Evolutionary conservation across 352 stramenopile species (phyloP), one percentile per base, ranked within the genome.

Genomic region (Phytophthora megakarya): DNA sequence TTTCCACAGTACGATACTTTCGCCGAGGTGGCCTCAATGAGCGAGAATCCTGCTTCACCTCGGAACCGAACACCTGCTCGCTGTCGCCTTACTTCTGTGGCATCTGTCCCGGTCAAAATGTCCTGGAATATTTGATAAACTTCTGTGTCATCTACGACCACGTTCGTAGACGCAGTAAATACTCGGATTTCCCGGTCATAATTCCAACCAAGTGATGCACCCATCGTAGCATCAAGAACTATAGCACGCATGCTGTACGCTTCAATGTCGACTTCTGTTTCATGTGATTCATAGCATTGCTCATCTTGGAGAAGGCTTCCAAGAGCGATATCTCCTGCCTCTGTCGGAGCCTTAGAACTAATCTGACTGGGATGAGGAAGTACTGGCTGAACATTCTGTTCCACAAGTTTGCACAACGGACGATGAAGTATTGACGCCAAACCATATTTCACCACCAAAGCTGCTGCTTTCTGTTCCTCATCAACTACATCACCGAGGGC

Each of bases 401-500:
- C 28, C 9, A 77, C 40, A 7, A 77, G 61, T 32, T 75, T 74
- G 22, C 65, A 72, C 10, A 77, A 21, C 5, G 70, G 65, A 42
- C 51, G 49, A 44, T 77, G 57, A 21, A 74, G 39, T 2, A 42
- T 37, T 15, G 39, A 32, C 3, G 51, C 33, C 5, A 77, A 32
- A 10, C 70, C 65, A 30, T 58, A 64, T 16, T 72, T 73, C 3
- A 77, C 53, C 43, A 67, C 42, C 16, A 62, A n/a, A 51, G 55
- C 67, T 33, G 39, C 52, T 45, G 56, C 21, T 22, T 62, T 51
- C 35, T 10, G 48, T 9, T 61, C 51, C 18, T 61, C 45, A n/a
- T 35, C 25, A 8, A 58, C 19, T 10, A 52, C 46, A 11, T 58
- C 38, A 18, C 58, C 55, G 13, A 80, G 43, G 11, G 42, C 22